Percentiles rank a stretch among this genome's conserved stretches.
Conservation (phyloP, 768 basidiomycete genomes). For the Agaricus sinodeliciosus region DNA sequence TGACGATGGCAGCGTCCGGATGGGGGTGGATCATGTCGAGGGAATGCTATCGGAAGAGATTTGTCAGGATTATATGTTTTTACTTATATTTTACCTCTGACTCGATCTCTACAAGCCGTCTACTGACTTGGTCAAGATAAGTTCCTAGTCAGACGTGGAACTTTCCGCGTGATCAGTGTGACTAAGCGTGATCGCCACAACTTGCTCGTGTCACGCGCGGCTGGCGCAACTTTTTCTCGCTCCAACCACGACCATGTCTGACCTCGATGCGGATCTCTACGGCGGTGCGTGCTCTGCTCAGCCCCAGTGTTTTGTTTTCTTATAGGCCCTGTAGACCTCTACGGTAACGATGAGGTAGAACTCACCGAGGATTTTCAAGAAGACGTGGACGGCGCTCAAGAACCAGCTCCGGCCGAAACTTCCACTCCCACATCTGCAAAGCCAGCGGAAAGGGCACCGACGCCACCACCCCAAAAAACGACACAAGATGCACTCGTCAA, state of each 20-base stretch:
- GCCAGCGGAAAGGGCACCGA: slow-evolving; percentile 3
- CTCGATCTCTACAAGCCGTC: background rate
- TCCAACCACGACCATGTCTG: slow-evolving; percentile 48
- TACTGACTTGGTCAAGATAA: background rate
- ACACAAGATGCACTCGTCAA: slow-evolving; percentile 17
- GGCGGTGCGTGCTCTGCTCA: slow-evolving; percentile 51
- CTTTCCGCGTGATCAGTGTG: slow-evolving; percentile 12
- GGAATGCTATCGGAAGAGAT: too few relatives aligned
- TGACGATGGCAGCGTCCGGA: slow-evolving; percentile 12
- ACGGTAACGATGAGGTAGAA: slow-evolving; percentile 66
- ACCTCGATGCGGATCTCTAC: slow-evolving; percentile 86
- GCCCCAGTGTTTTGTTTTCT: background rate
- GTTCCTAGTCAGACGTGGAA: background rate
- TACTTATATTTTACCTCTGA: too few relatives aligned
- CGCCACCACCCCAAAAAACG: slow-evolving; percentile 15
- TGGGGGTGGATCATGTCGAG: background rate
- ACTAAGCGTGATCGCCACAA: slow-evolving; percentile 10
- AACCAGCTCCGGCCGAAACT: slow-evolving; percentile 10
- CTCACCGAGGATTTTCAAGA: slow-evolving; percentile 37
- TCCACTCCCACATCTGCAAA: slow-evolving; percentile 5
- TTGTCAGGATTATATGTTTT: background rate
- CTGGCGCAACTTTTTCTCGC: slow-evolving; percentile 17
- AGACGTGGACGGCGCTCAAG: slow-evolving; percentile 16
- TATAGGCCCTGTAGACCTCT: slow-evolving; percentile 47
- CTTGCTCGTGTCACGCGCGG: slow-evolving; percentile 4